Base-by-base conservation (phyloP, 1,284 basidiomycete genomes). In the Ustilago trichophora region DNA sequence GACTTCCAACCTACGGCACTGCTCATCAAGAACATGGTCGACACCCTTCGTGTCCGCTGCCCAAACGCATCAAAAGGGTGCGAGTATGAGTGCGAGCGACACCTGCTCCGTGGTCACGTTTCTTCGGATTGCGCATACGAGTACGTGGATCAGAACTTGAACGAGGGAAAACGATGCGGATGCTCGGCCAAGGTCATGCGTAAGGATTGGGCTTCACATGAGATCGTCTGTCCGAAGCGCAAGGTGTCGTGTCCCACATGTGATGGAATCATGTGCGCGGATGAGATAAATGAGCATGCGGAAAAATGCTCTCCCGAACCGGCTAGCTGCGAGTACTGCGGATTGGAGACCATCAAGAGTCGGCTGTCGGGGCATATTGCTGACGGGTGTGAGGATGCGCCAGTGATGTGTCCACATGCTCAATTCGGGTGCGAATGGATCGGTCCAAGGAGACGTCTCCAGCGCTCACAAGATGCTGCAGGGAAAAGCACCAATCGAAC, bases 1-100 rank as follows among this genome's bases (percentile, higher is more conserved):
- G 46, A 60, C 16, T 66, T 74, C 35, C 40, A 50, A 19, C 67
- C 73, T 3, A 66, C 72, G 2, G 62, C 68, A 4, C 52, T 70
- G 8, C 53, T 76, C 16, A 68, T 76, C 54, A 67, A 66, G 24
- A 72, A 74, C 44, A 75, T 76, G 64, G 73, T 76, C 36, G 73
- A 76, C 31, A 64, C 69, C 5, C 65, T 76, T 3, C 49, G 34
- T 11, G 73, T 76, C 12, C 51, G 56, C 25, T 76, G 73, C 26
- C 68, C 73, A 2, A 60, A 72, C 50, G 54, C 51, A 15, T 19
- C 8, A 15, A 74, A 69, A 21, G 73, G 73, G 2, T 76, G 73
- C 42, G 34, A 48, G 8, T 41, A 71, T 43, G 41, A 55, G 18
- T 68, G 67, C 48, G 71, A 76, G 24, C 41, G 73, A 4, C 53